These are phyloP conservation scores for Fusarium sp. DNA, from an alignment of 2,329 filamentous ascomycete genomes.

Conservation along the genomic window DNA sequence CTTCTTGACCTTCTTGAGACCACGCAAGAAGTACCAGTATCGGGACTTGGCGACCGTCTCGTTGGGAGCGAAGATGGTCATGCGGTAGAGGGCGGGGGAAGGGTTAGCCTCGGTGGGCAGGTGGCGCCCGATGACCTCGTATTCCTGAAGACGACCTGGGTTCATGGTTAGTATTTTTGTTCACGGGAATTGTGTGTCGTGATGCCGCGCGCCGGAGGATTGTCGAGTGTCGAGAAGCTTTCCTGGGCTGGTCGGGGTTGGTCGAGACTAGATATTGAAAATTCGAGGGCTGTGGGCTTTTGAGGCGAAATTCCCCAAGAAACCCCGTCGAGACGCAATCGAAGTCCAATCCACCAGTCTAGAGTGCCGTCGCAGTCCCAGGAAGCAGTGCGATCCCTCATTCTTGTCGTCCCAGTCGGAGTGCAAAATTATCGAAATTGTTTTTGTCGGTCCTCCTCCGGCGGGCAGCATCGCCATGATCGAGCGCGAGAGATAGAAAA, in stretches of 20 bases:
- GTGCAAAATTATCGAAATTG: constrained; percentile 36
- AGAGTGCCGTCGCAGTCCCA: background rate
- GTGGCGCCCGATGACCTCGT: constrained; percentile 99
- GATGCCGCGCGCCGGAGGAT: constrained; percentile 25
- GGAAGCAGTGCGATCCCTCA: constrained; percentile 8
- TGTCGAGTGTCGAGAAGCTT: constrained; percentile 19
- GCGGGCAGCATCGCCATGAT: constrained; percentile 41
- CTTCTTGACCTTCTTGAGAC: constrained; percentile 99
- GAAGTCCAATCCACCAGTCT: background rate
- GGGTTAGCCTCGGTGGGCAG: constrained; percentile 98
- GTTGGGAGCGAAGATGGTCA: constrained; percentile 99
- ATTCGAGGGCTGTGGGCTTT: constrained; percentile 20
- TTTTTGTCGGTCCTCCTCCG: constrained; percentile 33
- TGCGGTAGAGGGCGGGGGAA: constrained; percentile 98
- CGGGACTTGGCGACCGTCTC: constrained; percentile 98
- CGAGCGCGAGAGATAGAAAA: constrained; percentile 38
- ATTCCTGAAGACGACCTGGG: constrained; percentile 98
- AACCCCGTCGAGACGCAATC: background rate
- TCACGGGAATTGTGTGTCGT: constrained; percentile 6
- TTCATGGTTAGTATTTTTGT: constrained; percentile 47
- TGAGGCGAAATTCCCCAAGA: background rate
- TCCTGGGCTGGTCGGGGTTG: constrained; percentile 2
- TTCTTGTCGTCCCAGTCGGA: background rate
- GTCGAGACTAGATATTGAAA: constrained; percentile 6
- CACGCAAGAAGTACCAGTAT: constrained; percentile 99